A percentile compares a stretch with the other conserved stretches of the same genome.
phyloP scores from a whole-genome alignment of 2,329 filamentous ascomycete genomes.

The Fusarium mangiferae region DNA sequence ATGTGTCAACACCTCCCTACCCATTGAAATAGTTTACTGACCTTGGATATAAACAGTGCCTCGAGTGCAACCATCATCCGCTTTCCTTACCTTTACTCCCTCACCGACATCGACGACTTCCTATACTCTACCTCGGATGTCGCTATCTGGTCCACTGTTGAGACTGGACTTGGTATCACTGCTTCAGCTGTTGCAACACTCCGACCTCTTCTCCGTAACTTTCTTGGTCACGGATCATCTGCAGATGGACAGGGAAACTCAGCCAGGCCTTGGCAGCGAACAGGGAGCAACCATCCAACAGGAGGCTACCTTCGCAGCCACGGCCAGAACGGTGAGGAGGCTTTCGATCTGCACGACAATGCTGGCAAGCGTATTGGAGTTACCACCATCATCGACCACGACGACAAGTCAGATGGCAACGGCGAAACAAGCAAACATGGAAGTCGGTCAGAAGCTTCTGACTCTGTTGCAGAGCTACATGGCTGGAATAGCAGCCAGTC shows the following conservation, averaged over 20 bases:
- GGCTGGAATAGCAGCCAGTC: slow-evolving; percentile 42
- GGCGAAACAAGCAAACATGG: background rate
- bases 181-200: slow-evolving; percentile 54
- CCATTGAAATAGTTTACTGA: background rate
- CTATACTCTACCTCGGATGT: slow-evolving; percentile 56
- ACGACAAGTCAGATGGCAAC: background rate
- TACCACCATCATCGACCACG: slow-evolving; percentile 40
- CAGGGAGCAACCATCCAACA: slow-evolving; percentile 30
- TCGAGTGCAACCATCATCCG: slow-evolving; percentile 57
- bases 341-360: slow-evolving; percentile 20
- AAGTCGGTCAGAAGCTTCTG: slow-evolving; percentile 21
- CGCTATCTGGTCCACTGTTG: slow-evolving; percentile 58
- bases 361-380: slow-evolving; percentile 24
- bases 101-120: slow-evolving; percentile 53
- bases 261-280: slow-evolving; percentile 29
- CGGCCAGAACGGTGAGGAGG: slow-evolving; percentile 12
- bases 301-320: slow-evolving; percentile 36
- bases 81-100: slow-evolving; percentile 53
- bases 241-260: slow-evolving; percentile 29
- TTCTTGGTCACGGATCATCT: slow-evolving; percentile 12
- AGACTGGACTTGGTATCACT: slow-evolving; percentile 55
- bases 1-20: background rate
- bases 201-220: slow-evolving; percentile 7
- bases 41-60: slow-evolving; percentile 6
- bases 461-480: slow-evolving; percentile 6